phyloP scores from a whole-genome alignment of 257 asterid species.

The Solanum paucissectum region DNA sequence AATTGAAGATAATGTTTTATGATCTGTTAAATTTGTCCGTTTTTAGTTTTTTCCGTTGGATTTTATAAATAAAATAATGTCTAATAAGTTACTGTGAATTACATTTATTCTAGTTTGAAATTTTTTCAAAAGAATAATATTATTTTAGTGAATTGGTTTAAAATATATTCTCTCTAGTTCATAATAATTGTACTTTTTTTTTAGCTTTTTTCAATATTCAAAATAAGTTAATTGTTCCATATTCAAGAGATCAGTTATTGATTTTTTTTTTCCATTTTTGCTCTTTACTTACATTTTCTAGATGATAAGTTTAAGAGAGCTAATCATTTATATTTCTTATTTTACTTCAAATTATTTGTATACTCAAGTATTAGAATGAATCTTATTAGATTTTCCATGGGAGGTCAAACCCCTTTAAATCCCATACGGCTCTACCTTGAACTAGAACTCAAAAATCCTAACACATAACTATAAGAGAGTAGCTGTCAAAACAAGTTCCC shows the following conservation, averaged over 20 bases:
- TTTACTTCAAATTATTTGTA: background rate
- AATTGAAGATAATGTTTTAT: too few relatives aligned
- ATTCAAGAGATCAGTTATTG: background rate
- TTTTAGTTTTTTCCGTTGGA: accelerated
- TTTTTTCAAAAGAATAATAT: too few relatives aligned
- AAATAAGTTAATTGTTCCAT: background rate
- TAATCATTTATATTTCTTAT: too few relatives aligned
- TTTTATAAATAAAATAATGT: too few relatives aligned
- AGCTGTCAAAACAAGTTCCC: background rate
- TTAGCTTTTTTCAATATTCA: background rate
- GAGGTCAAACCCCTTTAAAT: background rate
- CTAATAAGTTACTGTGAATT: background rate
- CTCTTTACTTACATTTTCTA: too few relatives aligned
- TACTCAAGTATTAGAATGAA: background rate
- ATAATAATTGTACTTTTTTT: too few relatives aligned
- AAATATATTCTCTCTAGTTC: background rate
- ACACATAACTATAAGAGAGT: background rate
- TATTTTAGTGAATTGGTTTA: background rate
- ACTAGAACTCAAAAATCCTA: background rate
- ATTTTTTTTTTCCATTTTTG: too few relatives aligned
- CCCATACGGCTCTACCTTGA: background rate
- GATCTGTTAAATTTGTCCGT: too few relatives aligned
- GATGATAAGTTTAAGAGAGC: too few relatives aligned
- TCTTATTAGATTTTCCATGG: background rate
- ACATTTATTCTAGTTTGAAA: too few relatives aligned